Base-by-base conservation (phyloP, 2,329 filamentous ascomycete genomes). In the Clarireedia paspali region DNA sequence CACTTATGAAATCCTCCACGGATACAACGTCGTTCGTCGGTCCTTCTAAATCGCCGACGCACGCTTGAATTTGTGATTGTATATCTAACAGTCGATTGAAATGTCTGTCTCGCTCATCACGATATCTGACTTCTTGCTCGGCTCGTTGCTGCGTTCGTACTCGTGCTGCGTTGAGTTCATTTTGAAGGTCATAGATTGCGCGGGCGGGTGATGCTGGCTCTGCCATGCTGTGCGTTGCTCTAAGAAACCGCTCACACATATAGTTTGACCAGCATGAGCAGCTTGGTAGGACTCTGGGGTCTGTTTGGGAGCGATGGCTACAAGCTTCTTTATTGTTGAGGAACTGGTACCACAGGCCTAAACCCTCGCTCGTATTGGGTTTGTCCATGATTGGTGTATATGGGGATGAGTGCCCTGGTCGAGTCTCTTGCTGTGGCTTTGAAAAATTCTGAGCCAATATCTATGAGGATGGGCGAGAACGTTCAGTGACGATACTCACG, bases 1-100 rank as follows among this genome's bases (percentile, higher is more conserved):
- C 24, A 5, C 12, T 24, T 4, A 56, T 40, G 20, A 56, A 53
- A 7, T 56, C 54, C 12, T 56, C 54, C 9, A 56, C 27, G 1
- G 27, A 47, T 15, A 56, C 6, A 7, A 30, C 47, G 12, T 44
- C 27, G 14, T 17, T 26, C 20, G n/a, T 17, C n/a, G 38, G 5
- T n/a, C 46, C 17, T 17, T 55, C 53, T 12, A 55, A 23, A 42
- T 56, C 53, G 15, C 27, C 30, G 46, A 44, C 47, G 30, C 47
- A 51, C 15, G 3, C 17, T 34, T 56, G 30, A 5, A 56, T 44
- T 15, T 56, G 53, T 17, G 14, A 5, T 1, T 56, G 48, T 20
- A 56, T 56, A 39, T 56, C 48, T 6, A 51, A 10, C 17, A 56
- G 10, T 40, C 53, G 48, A 15, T 56, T 47, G 17, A 56, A 52